A percentile compares a stretch with the other conserved stretches of the same genome.
These are phyloP conservation scores for Candida sanyaensis DNA, from an alignment of 1,139 yeast genomes.

Conservation along the genomic window DNA sequence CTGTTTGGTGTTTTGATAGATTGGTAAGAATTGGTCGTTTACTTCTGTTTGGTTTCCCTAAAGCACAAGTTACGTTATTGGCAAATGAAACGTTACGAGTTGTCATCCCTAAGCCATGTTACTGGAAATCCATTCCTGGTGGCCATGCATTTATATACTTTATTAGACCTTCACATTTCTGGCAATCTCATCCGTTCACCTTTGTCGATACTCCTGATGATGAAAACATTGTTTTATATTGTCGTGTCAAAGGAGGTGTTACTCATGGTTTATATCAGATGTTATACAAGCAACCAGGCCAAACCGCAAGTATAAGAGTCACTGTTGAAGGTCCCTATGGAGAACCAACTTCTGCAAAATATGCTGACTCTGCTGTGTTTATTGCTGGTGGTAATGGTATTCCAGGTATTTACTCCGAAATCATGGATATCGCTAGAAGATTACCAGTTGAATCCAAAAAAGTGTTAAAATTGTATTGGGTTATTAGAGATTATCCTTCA, in stretches of 20 bases:
- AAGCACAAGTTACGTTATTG: conserved; percentile 32
- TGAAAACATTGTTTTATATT: conserved; percentile 24
- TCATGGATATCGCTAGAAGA: conserved; percentile 33
- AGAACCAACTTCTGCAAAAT: conserved; percentile 28
- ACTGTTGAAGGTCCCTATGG: conserved; percentile 46
- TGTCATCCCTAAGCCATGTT: conserved; percentile 37
- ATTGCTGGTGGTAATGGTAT: conserved; percentile 48
- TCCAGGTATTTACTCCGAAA: conserved; percentile 46
- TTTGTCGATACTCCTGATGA: conserved; percentile 23
- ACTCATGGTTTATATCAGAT: conserved; percentile 34
- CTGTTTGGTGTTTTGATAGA: conserved; percentile 48
- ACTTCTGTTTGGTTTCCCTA: conserved; percentile 39
- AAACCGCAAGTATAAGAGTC: conserved; percentile 27
- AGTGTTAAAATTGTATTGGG: conserved; percentile 53
- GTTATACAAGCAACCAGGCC: conserved; percentile 29
- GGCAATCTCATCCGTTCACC: conserved; percentile 42
- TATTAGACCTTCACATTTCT: conserved; percentile 33
- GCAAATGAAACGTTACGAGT: conserved; percentile 43
- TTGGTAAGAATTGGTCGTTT: conserved; percentile 35
- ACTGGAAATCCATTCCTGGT: conserved; percentile 48
- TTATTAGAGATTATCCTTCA: conserved; percentile 44
- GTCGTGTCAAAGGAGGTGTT: conserved; percentile 40
- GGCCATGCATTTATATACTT: conserved; percentile 55
- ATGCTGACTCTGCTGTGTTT: conserved; percentile 39
- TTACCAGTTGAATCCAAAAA: conserved; percentile 43